Evolutionary conservation across 2,329 filamentous ascomycete genomes (phyloP).

Genomic region (Aspergillus candidus): DNA sequence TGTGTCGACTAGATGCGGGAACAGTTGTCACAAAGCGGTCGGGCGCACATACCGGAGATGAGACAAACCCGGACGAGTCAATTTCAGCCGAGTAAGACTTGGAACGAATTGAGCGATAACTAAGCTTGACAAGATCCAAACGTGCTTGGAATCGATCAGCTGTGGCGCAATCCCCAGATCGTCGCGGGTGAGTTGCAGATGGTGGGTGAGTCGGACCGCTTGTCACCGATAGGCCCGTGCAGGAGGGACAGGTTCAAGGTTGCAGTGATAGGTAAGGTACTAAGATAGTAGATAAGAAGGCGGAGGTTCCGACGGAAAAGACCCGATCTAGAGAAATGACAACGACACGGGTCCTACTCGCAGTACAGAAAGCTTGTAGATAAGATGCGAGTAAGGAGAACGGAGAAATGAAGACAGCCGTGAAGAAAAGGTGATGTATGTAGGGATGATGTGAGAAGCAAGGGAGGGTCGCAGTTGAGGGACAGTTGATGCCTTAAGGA

Average conservation of each 20-base stretch:
- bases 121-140: no score
- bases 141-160: no score
- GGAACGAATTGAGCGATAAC: no score
- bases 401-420: constrained; percentile 11
- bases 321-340: constrained; percentile 2
- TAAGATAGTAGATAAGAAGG: constrained; percentile 4
- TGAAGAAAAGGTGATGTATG: constrained; percentile 1
- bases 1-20: constrained; percentile 2
- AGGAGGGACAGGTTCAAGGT: constrained; percentile 10
- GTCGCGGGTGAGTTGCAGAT: background rate
- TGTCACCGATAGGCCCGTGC: constrained; percentile 24
- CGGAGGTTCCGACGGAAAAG: constrained; percentile 1
- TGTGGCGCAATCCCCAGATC: background rate
- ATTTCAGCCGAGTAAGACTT: no score
- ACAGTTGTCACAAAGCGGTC: constrained; percentile 9
- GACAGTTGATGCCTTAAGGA: constrained; percentile 23
- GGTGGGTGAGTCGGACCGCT: constrained; percentile 10
- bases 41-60: constrained; percentile 23
- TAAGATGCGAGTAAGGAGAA: constrained; percentile 10
- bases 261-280: no score
- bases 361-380: background rate
- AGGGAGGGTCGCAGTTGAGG: constrained; percentile 8
- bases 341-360: background rate
- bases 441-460: constrained; percentile 14
- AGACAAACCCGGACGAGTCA: background rate